phyloP scores from a whole-genome alignment of 192 early-diverging fungal species.

The Umbelopsis vinacea region DNA sequence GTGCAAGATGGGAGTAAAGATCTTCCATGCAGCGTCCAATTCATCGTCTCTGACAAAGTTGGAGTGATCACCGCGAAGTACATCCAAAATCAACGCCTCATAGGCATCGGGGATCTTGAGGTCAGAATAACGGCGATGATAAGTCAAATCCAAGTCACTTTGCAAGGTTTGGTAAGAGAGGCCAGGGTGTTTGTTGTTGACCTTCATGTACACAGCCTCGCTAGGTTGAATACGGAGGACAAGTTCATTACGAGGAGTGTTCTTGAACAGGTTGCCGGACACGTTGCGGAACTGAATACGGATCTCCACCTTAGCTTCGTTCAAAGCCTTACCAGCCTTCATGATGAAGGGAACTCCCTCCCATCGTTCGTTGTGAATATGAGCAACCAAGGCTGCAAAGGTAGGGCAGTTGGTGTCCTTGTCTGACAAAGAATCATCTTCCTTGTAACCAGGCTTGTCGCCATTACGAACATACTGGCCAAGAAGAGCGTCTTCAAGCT shows the following conservation, averaged over 20 bases:
- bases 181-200: constrained; percentile 94
- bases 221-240: constrained; percentile 94
- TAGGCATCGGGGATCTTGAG: constrained; percentile 97
- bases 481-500: constrained; percentile 82
- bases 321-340: constrained; percentile 87
- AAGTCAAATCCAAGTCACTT: constrained; percentile 93
- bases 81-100: constrained; percentile 93
- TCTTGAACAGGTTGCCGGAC: constrained; percentile 78
- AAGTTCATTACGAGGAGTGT: constrained; percentile 89
- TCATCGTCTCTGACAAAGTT: constrained; percentile 96
- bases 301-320: constrained; percentile 92
- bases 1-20: constrained; percentile 96
- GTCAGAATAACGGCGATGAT: constrained; percentile 86
- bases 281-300: constrained; percentile 97
- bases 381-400: constrained; percentile 85
- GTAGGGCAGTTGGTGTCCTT: constrained; percentile 87
- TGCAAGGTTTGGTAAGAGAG: constrained; percentile 82
- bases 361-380: constrained; percentile 96
- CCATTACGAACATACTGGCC: constrained; percentile 90
- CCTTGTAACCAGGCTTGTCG: constrained; percentile 91
- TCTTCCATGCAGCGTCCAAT: constrained; percentile 96
- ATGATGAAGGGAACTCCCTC: constrained; percentile 89
- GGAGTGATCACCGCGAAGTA: constrained; percentile 88
- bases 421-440: constrained; percentile 84
- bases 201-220: constrained; percentile 97